These are phyloP conservation scores for Rubroboletus satanas DNA, from an alignment of 768 basidiomycete genomes.

Conservation along the genomic window DNA sequence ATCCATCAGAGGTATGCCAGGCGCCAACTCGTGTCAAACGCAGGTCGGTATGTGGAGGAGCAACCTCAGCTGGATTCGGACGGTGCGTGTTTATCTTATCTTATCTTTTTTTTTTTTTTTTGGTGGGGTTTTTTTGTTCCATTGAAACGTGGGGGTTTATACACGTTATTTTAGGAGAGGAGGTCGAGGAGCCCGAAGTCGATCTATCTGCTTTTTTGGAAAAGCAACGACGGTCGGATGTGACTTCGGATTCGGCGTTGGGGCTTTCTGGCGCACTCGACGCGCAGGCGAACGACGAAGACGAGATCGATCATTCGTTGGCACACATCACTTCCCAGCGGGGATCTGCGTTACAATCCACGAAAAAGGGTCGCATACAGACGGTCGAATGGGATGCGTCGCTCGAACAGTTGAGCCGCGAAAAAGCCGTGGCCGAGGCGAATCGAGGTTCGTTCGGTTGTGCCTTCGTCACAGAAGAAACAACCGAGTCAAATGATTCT, in stretches of 20 bases:
- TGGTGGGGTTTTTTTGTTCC: not conserved
- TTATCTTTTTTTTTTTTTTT: not conserved
- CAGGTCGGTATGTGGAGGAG: conserved; percentile 68
- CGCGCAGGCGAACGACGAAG: conserved; percentile 43
- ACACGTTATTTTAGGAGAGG: conserved; percentile 47
- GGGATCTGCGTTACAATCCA: conserved; percentile 13
- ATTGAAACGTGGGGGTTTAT: not conserved
- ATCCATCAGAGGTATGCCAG: conserved; percentile 47
- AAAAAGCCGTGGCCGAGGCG: conserved; percentile 74
- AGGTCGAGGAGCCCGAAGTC: conserved; percentile 64
- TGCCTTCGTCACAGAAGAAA: not conserved
- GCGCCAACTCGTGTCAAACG: conserved; percentile 64
- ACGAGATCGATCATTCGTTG: conserved; percentile 54
- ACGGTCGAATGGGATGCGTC: conserved; percentile 65
- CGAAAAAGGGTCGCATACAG: conserved; percentile 62
- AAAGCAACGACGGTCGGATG: conserved; percentile 48
- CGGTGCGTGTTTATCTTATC: conserved; percentile 38
- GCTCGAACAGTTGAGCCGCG: conserved; percentile 61
- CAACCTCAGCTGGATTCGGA: conserved; percentile 69
- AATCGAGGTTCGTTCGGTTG: conserved; percentile 51
- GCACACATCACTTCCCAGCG: conserved; percentile 45
- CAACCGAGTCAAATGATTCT: not conserved
- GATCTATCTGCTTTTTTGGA: conserved; percentile 67
- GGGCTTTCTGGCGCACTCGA: conserved; percentile 10
- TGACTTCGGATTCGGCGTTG: conserved; percentile 26